Conservation (phyloP, 2,329 filamentous ascomycete genomes). For the Cryoendolithus antarcticus region DNA sequence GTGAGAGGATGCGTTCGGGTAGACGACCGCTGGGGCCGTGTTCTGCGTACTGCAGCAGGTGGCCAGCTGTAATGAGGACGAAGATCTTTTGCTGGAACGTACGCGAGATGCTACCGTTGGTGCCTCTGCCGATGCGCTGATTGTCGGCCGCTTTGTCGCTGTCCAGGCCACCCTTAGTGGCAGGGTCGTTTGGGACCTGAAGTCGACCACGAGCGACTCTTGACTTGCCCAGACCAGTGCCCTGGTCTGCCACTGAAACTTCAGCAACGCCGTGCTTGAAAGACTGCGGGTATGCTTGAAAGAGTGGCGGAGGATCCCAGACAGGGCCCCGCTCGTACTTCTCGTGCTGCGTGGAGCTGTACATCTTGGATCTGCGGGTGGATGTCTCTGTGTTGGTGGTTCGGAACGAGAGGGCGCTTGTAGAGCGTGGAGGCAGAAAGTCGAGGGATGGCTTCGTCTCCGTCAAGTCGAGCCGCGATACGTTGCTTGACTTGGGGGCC, state of each 20-base stretch:
- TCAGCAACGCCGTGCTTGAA: slow-evolving; percentile 62
- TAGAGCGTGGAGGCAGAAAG: slow-evolving; percentile 1
- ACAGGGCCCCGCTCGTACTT: slow-evolving; percentile 1
- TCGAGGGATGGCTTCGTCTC: slow-evolving; percentile 3
- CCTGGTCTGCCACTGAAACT: slow-evolving; percentile 52
- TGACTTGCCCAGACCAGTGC: slow-evolving; percentile 30
- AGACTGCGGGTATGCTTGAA: slow-evolving; percentile 76
- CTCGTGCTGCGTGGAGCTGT: neutral
- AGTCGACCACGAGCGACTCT: slow-evolving; percentile 3
- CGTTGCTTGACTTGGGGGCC: slow-evolving; percentile 4
- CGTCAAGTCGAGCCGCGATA: slow-evolving; percentile 5
- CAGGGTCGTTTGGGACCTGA: neutral
- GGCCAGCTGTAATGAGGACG: slow-evolving; percentile 57
- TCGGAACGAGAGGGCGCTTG: slow-evolving; percentile 6
- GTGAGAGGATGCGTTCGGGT: slow-evolving; percentile 60
- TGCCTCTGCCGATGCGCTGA: slow-evolving; percentile 8
- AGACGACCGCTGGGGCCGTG: slow-evolving; percentile 58
- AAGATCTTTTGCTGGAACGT: slow-evolving; percentile 61
- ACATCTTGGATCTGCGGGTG: neutral
- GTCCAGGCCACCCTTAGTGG: slow-evolving; percentile 1
- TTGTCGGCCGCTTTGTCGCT: slow-evolving; percentile 8
- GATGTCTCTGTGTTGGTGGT: neutral
- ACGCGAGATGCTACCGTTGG: slow-evolving; percentile 8
- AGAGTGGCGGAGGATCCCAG: slow-evolving; percentile 54
- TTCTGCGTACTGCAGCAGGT: slow-evolving; percentile 61